Percentiles rank a stretch among this genome's conserved stretches.
phyloP scores from a whole-genome alignment of 441 rosid species.

The Populus hybrid region DNA sequence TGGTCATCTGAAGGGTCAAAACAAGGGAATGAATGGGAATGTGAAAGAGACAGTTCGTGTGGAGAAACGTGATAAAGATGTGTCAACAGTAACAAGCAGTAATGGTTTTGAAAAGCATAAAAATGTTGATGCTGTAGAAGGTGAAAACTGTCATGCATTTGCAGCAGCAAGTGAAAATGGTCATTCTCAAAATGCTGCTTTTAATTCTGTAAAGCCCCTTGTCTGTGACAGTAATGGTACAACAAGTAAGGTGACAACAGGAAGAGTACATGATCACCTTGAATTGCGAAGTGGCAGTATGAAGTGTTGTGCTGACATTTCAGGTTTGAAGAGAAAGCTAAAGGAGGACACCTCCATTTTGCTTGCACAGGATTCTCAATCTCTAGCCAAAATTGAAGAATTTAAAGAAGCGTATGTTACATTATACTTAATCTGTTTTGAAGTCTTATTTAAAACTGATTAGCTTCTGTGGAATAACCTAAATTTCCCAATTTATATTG shows the following conservation, averaged over 20 bases:
- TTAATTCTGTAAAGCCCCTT: constrained; percentile 20
- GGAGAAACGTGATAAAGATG: constrained; percentile 42
- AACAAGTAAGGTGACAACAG: constrained; percentile 17
- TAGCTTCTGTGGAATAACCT: background rate
- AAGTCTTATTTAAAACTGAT: constrained; percentile 1
- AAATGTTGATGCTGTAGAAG: constrained; percentile 33
- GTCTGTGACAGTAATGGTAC: constrained; percentile 32
- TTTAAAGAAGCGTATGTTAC: constrained; percentile 65
- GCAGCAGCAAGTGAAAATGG: constrained; percentile 33
- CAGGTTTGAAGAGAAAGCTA: constrained; percentile 42
- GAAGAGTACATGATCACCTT: constrained; percentile 26
- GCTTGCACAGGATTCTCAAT: constrained; percentile 56
- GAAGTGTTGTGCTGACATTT: constrained; percentile 26
- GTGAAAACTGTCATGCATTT: constrained; percentile 25
- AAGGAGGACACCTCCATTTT: constrained; percentile 46
- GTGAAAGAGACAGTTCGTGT: constrained; percentile 20
- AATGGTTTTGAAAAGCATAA: constrained; percentile 30
- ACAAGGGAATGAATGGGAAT: constrained; percentile 33
- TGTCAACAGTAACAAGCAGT: constrained; percentile 25
- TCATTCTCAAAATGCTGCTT: constrained; percentile 19
- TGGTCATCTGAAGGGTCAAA: constrained; percentile 39
- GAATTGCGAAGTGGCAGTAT: constrained; percentile 31
- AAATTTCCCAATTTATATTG: background rate
- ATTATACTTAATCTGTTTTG: constrained; percentile 14
- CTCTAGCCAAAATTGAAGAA: constrained; percentile 52